Conservation (phyloP, 2,329 filamentous ascomycete species). For the Fusarium sp. region DNA sequence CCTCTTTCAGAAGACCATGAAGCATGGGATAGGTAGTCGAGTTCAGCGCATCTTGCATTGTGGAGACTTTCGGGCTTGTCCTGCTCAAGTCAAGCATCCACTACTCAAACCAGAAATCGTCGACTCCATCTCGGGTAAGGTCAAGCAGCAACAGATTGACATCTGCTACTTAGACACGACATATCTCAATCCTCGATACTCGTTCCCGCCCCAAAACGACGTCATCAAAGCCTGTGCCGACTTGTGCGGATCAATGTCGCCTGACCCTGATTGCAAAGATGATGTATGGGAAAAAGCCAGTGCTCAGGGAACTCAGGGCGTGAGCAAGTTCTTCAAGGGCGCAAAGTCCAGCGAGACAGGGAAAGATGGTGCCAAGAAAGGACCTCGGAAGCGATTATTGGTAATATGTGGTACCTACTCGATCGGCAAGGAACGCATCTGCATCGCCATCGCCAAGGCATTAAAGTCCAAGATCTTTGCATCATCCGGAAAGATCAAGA, state of each 20-base stretch:
- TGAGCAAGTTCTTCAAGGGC: slow-evolving; percentile 67
- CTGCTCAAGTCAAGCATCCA: slow-evolving; percentile 84
- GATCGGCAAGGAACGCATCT: slow-evolving; percentile 97
- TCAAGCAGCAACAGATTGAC: slow-evolving; percentile 87
- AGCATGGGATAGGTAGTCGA: slow-evolving; percentile 69
- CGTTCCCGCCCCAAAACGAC: slow-evolving; percentile 89
- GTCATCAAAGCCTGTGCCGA: slow-evolving; percentile 91
- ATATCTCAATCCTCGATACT: slow-evolving; percentile 94
- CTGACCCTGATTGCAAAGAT: slow-evolving; percentile 67
- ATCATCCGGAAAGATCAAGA: slow-evolving; percentile 82
- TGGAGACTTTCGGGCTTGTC: slow-evolving; percentile 93
- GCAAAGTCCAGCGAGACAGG: slow-evolving; percentile 46
- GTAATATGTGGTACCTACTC: slow-evolving; percentile 97
- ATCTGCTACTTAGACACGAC: slow-evolving; percentile 98
- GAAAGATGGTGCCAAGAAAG: slow-evolving; percentile 45
- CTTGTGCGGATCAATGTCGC: slow-evolving; percentile 83
- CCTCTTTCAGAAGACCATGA: slow-evolving; percentile 84
- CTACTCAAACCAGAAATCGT: slow-evolving; percentile 80
- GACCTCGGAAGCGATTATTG: slow-evolving; percentile 72
- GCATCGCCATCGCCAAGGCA: slow-evolving; percentile 89
- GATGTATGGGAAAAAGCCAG: slow-evolving; percentile 60
- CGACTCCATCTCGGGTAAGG: slow-evolving; percentile 77
- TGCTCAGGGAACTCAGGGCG: slow-evolving; percentile 55
- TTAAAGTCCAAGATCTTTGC: slow-evolving; percentile 92
- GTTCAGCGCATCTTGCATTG: slow-evolving; percentile 90